Conservation (phyloP, 2,329 filamentous ascomycete genomes). For the Rhynchosporium secalis region DNA sequence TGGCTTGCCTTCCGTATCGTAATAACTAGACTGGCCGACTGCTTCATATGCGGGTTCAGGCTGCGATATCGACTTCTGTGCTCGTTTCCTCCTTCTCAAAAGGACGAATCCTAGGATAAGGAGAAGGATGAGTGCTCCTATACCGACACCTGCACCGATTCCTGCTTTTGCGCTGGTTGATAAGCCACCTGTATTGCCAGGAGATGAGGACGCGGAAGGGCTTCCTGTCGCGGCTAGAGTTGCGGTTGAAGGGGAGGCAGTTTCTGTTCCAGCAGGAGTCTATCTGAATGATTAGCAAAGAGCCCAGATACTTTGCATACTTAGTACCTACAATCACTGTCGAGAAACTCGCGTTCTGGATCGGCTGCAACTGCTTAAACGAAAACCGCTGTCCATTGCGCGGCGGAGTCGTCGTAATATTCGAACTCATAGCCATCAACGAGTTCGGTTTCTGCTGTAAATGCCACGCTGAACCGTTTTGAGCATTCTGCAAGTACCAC, state of each 20-base stretch:
- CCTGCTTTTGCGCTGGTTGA: constrained; percentile 22
- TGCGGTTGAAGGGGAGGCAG: not conserved
- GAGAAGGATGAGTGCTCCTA: not conserved
- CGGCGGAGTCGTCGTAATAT: constrained; percentile 20
- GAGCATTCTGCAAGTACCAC: constrained; percentile 25
- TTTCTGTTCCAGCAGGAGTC: not conserved
- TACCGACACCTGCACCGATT: constrained; percentile 19
- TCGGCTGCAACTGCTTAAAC: constrained; percentile 17
- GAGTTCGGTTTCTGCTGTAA: constrained; percentile 16
- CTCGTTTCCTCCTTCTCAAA: constrained; percentile 6
- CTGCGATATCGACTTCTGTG: not conserved
- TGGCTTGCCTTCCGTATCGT: not conserved
- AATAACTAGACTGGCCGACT: not conserved
- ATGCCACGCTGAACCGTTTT: constrained; percentile 26
- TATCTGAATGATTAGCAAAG: not conserved
- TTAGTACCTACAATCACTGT: constrained; percentile 19
- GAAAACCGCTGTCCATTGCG: constrained; percentile 21
- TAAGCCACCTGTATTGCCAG: not conserved
- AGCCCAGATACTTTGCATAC: no score
- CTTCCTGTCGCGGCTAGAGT: not conserved
- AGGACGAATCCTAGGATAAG: constrained; percentile 16
- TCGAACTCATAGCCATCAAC: constrained; percentile 25
- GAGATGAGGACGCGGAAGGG: not conserved
- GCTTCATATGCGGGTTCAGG: not conserved
- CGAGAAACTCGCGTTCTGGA: constrained; percentile 18